These are phyloP conservation scores for Sisymbrium irio DNA, from an alignment of 345 rosid genomes.

Conservation along the genomic window DNA sequence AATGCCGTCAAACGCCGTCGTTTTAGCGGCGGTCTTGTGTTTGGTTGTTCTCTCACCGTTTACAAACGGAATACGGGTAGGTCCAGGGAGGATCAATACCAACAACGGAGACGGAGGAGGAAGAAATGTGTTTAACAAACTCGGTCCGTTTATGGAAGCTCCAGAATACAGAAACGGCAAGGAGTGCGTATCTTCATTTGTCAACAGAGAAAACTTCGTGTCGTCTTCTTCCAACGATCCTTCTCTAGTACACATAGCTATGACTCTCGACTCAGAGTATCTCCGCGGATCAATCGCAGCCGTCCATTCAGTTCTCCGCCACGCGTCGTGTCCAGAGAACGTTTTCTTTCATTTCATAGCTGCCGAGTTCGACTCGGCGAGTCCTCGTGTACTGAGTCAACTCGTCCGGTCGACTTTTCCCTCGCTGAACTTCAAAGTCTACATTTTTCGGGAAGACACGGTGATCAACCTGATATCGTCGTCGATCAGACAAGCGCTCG, in stretches of 20 bases:
- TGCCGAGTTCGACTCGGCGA: constrained; percentile 87
- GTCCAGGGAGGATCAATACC: constrained; percentile 33
- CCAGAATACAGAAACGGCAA: constrained; percentile 91
- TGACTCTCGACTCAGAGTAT: constrained; percentile 93
- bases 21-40: constrained; percentile 24
- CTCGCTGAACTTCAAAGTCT: constrained; percentile 80
- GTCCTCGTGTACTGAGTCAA: constrained; percentile 71
- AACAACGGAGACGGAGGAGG: not conserved
- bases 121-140: constrained; percentile 16
- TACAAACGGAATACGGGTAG: constrained; percentile 57
- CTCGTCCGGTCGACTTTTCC: constrained; percentile 94
- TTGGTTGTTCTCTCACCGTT: constrained; percentile 35
- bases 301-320: constrained; percentile 86
- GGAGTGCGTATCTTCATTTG: constrained; percentile 45
- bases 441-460: constrained; percentile 81
- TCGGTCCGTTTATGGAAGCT: constrained; percentile 63
- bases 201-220: constrained; percentile 22
- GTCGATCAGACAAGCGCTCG: constrained; percentile 81
- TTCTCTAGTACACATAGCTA: constrained; percentile 75
- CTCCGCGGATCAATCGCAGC: constrained; percentile 98
- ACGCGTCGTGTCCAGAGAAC: constrained; percentile 91
- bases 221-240: constrained; percentile 67
- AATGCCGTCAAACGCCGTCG: constrained; percentile 34
- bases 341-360: constrained; percentile 83
- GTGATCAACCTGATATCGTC: constrained; percentile 86